These are phyloP conservation scores for Cyclotella kingstonii DNA, from an alignment of 108 stramenopile genomes.

Conservation along the genomic window DNA sequence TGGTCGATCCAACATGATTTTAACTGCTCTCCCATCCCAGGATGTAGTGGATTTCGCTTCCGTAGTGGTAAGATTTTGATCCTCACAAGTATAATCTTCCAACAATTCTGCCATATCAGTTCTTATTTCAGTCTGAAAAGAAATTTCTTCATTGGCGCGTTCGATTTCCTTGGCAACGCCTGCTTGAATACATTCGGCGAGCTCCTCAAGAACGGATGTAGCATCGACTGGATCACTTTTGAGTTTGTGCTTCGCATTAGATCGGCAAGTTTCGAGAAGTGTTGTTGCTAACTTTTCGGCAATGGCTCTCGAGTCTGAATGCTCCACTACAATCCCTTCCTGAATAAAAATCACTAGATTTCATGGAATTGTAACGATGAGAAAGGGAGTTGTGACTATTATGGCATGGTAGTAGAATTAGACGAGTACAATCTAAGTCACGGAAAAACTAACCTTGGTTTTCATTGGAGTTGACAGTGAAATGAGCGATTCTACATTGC, in stretches of 20 bases:
- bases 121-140: constrained; percentile 58
- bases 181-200: constrained; percentile 53
- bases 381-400: background rate
- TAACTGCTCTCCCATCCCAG: constrained; percentile 43
- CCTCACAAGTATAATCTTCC: constrained; percentile 85
- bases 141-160: constrained; percentile 66
- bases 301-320: constrained; percentile 54
- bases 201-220: constrained; percentile 19
- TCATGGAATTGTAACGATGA: background rate
- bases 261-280: constrained; percentile 49
- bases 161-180: constrained; percentile 40
- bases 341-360: constrained; percentile 36
- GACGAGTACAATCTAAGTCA: background rate
- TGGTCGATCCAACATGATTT: constrained; percentile 68
- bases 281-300: constrained; percentile 49
- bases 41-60: constrained; percentile 27
- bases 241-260: constrained; percentile 30
- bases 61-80: constrained; percentile 51
- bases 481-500: constrained; percentile 49
- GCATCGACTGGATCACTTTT: background rate
- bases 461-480: constrained; percentile 58
- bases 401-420: constrained; percentile 1
- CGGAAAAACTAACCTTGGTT: constrained; percentile 55
- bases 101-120: constrained; percentile 49
- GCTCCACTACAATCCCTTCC: constrained; percentile 38